These are phyloP conservation scores for Cadophora sp. DNA, from an alignment of 2,329 filamentous ascomycete genomes.

Conservation along the genomic window DNA sequence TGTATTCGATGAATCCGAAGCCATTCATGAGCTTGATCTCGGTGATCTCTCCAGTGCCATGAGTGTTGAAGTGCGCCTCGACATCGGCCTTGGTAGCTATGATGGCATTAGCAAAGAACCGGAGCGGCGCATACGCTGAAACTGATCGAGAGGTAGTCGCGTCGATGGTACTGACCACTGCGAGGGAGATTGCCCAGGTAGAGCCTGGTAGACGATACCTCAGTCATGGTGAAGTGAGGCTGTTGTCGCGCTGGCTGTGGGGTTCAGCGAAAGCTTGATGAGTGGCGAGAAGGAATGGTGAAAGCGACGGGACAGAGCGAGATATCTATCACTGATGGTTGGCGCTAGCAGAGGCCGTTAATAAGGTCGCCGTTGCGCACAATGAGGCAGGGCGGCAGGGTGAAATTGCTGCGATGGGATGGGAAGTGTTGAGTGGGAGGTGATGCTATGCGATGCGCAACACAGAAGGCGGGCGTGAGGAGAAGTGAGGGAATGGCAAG, in stretches of 20 bases:
- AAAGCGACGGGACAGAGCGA: slow-evolving; percentile 1
- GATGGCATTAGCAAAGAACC: slow-evolving; percentile 31
- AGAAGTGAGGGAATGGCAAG: neutral
- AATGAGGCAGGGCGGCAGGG: neutral
- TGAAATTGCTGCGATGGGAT: neutral
- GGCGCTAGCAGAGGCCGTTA: neutral
- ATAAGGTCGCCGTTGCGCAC: slow-evolving; percentile 11
- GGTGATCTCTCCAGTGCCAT: slow-evolving; percentile 96
- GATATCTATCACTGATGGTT: slow-evolving; percentile 6
- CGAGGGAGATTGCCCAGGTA: slow-evolving; percentile 98
- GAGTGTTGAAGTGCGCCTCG: slow-evolving; percentile 91
- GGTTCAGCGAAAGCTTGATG: neutral
- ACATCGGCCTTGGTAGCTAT: slow-evolving; percentile 96
- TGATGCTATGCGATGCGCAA: slow-evolving; percentile 5
- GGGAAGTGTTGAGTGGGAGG: neutral
- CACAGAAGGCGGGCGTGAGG: slow-evolving; percentile 4
- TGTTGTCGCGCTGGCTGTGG: slow-evolving; percentile 18
- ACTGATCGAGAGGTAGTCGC: neutral
- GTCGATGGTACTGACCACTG: slow-evolving; percentile 72
- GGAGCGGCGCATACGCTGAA: slow-evolving; percentile 1
- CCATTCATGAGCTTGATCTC: slow-evolving; percentile 99
- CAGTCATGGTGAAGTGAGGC: slow-evolving; percentile 62
- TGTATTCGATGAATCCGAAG: slow-evolving; percentile 99
- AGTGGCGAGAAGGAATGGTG: slow-evolving; percentile 6
- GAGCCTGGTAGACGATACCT: slow-evolving; percentile 93